A percentile compares a stretch with the other conserved stretches of the same genome.
These are phyloP conservation scores for Metschnikowia lochheadii DNA, from an alignment of 805 yeast genomes.

Conservation along the genomic window DNA sequence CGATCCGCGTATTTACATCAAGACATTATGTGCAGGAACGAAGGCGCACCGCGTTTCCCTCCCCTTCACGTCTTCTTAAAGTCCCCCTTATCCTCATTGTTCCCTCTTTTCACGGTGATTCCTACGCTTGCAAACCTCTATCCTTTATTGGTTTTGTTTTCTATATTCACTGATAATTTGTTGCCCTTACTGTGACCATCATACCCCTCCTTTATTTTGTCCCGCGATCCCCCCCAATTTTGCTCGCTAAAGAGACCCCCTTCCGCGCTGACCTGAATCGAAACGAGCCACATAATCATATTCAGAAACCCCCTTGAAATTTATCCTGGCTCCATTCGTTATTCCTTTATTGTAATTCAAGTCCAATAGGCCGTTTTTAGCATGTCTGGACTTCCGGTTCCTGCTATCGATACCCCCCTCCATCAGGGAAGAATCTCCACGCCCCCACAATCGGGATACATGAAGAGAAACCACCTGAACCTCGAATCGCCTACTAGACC, in stretches of 20 bases:
- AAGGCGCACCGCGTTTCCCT: conserved; percentile 12
- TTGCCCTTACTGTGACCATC: background rate
- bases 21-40: conserved; percentile 4
- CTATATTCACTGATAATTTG: background rate
- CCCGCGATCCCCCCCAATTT: background rate
- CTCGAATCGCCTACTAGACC: conserved; percentile 20
- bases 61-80: conserved; percentile 9
- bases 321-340: background rate
- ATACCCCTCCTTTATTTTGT: background rate
- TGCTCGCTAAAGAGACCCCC: background rate
- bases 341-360: background rate
- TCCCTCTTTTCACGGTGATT: conserved; percentile 1
- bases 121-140: background rate
- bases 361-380: background rate
- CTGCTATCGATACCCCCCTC: conserved; percentile 23
- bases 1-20: conserved; percentile 8
- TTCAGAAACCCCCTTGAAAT: background rate
- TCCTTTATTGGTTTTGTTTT: background rate
- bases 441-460: conserved; percentile 31
- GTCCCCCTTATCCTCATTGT: conserved; percentile 7
- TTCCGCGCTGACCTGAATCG: background rate
- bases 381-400: conserved; percentile 5
- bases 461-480: conserved; percentile 14
- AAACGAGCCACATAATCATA: background rate
- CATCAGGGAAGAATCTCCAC: conserved; percentile 30